Conservation (phyloP, 805 yeast species). For the Teunomyces aglyptinius region DNA sequence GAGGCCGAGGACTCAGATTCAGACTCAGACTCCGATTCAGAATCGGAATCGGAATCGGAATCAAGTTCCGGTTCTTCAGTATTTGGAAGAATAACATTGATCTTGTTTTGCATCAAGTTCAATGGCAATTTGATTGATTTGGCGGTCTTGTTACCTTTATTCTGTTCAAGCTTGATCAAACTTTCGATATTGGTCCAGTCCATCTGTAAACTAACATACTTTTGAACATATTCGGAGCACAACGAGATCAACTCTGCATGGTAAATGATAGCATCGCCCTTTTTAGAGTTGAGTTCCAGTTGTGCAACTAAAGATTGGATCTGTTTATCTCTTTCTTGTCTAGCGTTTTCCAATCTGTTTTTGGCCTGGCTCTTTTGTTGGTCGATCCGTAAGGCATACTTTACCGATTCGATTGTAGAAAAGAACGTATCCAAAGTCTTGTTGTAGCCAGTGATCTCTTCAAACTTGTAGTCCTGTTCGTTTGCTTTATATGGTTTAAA, state of each 20-base stretch:
- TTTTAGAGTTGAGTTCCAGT: slow-evolving; percentile 60
- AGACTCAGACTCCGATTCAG: slow-evolving; percentile 19
- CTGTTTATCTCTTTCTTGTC: slow-evolving; percentile 67
- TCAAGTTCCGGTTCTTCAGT: slow-evolving; percentile 37
- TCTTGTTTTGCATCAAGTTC: slow-evolving; percentile 65
- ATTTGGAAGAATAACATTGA: slow-evolving; percentile 55
- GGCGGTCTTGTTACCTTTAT: slow-evolving; percentile 64
- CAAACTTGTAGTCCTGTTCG: slow-evolving; percentile 33
- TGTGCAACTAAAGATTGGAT: slow-evolving; percentile 62
- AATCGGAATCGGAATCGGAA: slow-evolving; percentile 29
- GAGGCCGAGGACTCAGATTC: slow-evolving; percentile 31
- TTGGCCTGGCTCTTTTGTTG: slow-evolving; percentile 75
- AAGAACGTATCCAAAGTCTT: slow-evolving; percentile 79
- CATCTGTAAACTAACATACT: slow-evolving; percentile 75
- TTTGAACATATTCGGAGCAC: slow-evolving; percentile 66
- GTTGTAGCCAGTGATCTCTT: slow-evolving; percentile 65
- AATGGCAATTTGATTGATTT: slow-evolving; percentile 61
- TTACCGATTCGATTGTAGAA: slow-evolving; percentile 80
- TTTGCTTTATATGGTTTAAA: slow-evolving; percentile 50
- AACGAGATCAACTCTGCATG: slow-evolving; percentile 70
- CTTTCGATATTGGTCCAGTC: slow-evolving; percentile 92
- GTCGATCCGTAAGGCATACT: slow-evolving; percentile 69
- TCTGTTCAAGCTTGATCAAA: slow-evolving; percentile 65
- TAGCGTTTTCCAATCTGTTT: slow-evolving; percentile 71
- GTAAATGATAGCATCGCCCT: slow-evolving; percentile 71